Conservation (phyloP, 495 filamentous ascomycete species). For the Xylaria flabelliformis region DNA sequence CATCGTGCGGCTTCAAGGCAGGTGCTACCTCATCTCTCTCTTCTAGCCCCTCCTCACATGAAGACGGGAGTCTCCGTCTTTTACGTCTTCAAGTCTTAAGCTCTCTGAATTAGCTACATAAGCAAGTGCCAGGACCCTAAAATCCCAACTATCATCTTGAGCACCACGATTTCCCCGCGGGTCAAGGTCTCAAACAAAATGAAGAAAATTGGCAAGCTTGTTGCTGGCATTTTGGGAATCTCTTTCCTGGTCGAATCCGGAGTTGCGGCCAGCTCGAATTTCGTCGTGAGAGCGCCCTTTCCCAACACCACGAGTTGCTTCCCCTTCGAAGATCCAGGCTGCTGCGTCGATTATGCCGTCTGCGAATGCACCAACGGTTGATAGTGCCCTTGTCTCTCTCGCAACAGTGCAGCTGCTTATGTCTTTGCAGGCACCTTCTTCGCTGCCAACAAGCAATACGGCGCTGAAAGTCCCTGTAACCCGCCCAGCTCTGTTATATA, state of each 20-base stretch:
- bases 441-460: conserved; percentile 28
- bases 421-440: conserved; percentile 33
- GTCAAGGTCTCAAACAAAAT: neutral
- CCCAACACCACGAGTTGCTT: conserved; percentile 26
- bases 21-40: neutral
- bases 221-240: neutral
- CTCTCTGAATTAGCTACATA: neutral
- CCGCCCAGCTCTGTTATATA: conserved; percentile 30
- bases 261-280: neutral
- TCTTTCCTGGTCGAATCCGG: neutral
- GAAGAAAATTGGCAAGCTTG: neutral
- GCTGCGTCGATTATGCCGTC: conserved; percentile 31
- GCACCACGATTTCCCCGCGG: neutral
- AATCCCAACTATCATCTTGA: neutral
- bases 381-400: neutral
- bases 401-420: neutral
- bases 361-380: conserved; percentile 38
- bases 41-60: neutral
- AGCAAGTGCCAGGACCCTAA: neutral
- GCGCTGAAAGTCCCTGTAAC: conserved; percentile 23
- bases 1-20: neutral
- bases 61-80: neutral
- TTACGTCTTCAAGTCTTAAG: neutral
- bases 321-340: conserved; percentile 37
- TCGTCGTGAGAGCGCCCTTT: neutral